Evolutionary conservation across 2,329 filamentous ascomycete genomes (phyloP).

Genomic region (Coccinonectria pachysandricola): DNA sequence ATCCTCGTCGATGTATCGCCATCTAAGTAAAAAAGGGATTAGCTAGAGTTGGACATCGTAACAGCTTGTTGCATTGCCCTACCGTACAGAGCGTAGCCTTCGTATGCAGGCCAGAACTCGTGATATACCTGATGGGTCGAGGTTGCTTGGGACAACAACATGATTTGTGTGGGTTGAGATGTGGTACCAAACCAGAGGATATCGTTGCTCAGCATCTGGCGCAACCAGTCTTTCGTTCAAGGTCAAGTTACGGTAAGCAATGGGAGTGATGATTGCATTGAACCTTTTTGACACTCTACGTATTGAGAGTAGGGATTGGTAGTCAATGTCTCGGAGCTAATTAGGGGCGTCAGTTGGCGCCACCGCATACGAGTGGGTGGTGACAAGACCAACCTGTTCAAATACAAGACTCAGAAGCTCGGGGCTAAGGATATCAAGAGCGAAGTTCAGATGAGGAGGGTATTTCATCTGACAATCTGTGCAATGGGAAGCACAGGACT

Average conservation of each 20-base stretch:
- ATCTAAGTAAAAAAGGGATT: constrained; percentile 19
- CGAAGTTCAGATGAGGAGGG: constrained; percentile 4
- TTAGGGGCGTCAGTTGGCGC: no score
- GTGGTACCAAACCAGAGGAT: constrained; percentile 24
- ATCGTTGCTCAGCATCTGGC: constrained; percentile 21
- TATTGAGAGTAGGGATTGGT: constrained; percentile 20
- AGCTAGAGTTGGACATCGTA: constrained; percentile 4
- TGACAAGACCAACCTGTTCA: constrained; percentile 27
- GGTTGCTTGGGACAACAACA: constrained; percentile 29
- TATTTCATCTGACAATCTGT: constrained; percentile 12
- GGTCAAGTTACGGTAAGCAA: constrained; percentile 29
- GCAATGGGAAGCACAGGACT: no score
- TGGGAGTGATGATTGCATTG: constrained; percentile 31
- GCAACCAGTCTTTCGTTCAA: constrained; percentile 29
- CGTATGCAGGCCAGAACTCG: constrained; percentile 25
- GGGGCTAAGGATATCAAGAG: constrained; percentile 27
- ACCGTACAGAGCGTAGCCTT: constrained; percentile 31
- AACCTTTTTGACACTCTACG: constrained; percentile 31
- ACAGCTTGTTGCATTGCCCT: constrained; percentile 6
- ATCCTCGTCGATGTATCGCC: constrained; percentile 26
- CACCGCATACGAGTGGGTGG: no score
- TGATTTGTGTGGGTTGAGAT: constrained; percentile 30
- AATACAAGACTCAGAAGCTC: constrained; percentile 34
- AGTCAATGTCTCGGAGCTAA: constrained; percentile 31
- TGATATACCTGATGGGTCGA: constrained; percentile 27